These are phyloP conservation scores for Tardiomyces digboiensis DNA, from an alignment of 1,139 yeast genomes.

Conservation along the genomic window DNA sequence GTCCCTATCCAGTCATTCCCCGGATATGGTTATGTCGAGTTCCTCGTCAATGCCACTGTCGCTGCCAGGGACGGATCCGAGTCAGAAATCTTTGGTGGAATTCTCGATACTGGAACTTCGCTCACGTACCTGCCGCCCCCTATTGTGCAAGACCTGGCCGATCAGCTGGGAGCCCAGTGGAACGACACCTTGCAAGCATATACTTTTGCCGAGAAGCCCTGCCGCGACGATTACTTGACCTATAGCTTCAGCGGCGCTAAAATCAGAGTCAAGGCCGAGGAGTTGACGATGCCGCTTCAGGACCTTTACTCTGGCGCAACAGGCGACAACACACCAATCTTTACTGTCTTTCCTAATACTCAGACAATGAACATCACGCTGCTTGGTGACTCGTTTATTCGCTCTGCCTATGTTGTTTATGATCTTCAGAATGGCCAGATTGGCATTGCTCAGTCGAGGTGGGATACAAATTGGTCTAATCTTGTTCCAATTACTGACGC, in stretches of 20 bases:
- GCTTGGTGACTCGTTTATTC: slow-evolving; percentile 68
- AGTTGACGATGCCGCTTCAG: slow-evolving; percentile 16
- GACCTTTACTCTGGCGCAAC: slow-evolving; percentile 19
- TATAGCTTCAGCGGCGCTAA: slow-evolving; percentile 33
- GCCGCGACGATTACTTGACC: slow-evolving; percentile 11
- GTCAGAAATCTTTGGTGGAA: slow-evolving; percentile 10
- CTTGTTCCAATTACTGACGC: slow-evolving; percentile 13
- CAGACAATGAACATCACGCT: slow-evolving; percentile 18
- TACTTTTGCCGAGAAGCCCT: not conserved
- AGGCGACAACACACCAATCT: slow-evolving; percentile 1
- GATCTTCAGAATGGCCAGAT: slow-evolving; percentile 56
- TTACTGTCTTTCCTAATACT: slow-evolving; percentile 8
- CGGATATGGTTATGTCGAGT: not conserved
- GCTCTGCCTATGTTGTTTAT: slow-evolving; percentile 65
- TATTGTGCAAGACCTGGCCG: not conserved
- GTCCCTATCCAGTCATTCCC: slow-evolving; percentile 9
- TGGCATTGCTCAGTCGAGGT: slow-evolving; percentile 52
- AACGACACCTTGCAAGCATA: not conserved
- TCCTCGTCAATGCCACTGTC: not conserved
- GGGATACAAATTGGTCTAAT: slow-evolving; percentile 7
- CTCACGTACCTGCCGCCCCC: slow-evolving; percentile 20
- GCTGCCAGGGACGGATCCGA: slow-evolving; percentile 3
- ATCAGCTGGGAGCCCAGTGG: not conserved
- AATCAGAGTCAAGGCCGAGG: slow-evolving; percentile 33
- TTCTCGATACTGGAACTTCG: slow-evolving; percentile 30